Conservation (phyloP, 495 filamentous ascomycete genomes). For the Neurospora pannonica region DNA sequence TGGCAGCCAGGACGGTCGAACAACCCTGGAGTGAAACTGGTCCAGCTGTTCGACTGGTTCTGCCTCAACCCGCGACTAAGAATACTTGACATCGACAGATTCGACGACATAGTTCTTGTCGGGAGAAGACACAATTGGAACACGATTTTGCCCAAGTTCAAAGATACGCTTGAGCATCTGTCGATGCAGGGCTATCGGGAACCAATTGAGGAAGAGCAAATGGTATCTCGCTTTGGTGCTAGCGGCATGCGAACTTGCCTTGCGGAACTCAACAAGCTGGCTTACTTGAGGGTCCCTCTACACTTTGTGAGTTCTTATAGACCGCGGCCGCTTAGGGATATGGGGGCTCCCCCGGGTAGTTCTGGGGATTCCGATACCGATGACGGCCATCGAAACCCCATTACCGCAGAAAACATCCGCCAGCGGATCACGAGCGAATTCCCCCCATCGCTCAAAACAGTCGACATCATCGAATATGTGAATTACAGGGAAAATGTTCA, state of each 20-base stretch:
- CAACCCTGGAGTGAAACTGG: neutral
- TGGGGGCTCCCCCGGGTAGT: neutral
- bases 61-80: neutral
- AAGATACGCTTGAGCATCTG: neutral
- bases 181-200: neutral
- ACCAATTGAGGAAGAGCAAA: neutral
- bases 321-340: neutral
- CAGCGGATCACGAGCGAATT: neutral
- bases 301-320: neutral
- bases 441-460: neutral
- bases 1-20: neutral
- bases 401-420: neutral
- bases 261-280: neutral
- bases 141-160: neutral
- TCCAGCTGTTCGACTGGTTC: neutral
- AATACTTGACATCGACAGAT: neutral
- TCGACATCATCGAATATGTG: neutral
- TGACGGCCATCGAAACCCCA: neutral
- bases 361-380: neutral
- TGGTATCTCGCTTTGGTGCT: neutral
- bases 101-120: neutral
- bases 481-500: neutral
- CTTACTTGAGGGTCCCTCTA: neutral
- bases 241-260: neutral
- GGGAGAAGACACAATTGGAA: neutral